Conservation (phyloP, 768 basidiomycete genomes). For the Tulasnella sp. region DNA sequence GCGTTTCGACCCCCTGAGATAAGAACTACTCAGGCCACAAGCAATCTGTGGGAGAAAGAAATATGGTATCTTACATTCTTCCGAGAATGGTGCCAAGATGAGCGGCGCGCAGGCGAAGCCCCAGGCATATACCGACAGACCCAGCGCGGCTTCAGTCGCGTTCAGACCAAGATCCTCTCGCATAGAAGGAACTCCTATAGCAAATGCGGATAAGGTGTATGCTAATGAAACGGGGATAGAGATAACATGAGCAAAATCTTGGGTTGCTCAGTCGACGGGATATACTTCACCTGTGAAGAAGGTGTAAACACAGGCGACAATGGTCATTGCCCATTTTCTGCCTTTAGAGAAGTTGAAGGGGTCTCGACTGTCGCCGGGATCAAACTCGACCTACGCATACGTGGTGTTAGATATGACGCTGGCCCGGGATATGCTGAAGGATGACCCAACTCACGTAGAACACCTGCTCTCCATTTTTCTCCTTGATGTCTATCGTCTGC, state of each 20-base stretch:
- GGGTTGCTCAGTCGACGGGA: not conserved
- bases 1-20: no score
- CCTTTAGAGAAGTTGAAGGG: constrained; percentile 32
- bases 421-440: no score
- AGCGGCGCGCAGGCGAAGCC: constrained; percentile 45
- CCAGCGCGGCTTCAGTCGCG: constrained; percentile 25
- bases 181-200: constrained; percentile 50
- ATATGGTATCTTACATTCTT: constrained; percentile 39
- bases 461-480: no score
- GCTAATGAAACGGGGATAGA: not conserved
- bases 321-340: constrained; percentile 39
- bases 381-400: constrained; percentile 36
- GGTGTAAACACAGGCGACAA: constrained; percentile 40
- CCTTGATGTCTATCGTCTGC: no score
- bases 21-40: not conserved
- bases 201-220: constrained; percentile 34
- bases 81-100: constrained; percentile 57
- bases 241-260: not conserved
- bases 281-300: constrained; percentile 37
- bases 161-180: constrained; percentile 31
- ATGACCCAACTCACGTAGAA: no score
- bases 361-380: constrained; percentile 31
- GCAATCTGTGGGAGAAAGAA: not conserved
- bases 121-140: constrained; percentile 41
- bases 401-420: not conserved